Evolutionary conservation across 345 rosid species (phyloP), one percentile per base, ranked within the genome.

Genomic region (Physaria fendleri): DNA sequence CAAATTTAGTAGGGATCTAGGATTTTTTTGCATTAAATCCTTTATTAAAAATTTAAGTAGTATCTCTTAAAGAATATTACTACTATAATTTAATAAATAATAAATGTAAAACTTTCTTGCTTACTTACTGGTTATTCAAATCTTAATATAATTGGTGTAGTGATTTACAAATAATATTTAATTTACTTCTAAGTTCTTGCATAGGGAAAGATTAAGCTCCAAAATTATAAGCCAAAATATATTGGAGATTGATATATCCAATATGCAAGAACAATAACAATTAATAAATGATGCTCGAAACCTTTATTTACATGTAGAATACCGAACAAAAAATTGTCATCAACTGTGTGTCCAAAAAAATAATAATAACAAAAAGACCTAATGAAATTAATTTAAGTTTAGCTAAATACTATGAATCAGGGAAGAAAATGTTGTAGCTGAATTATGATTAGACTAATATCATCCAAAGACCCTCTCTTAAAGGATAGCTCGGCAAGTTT

Each of bases 401-500:
- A 49, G 16, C 29, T 66, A 49, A 50, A 48, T 11, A 21, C 54
- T 8, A 39, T 22, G 32, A 49, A 56, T 15, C 48, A 67, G 68
- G 70, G 54, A 30, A 68, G 15, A 53, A 68, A 80, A 21, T 41
- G 71, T 50, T 56, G 71, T 65, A 88, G 37, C 44, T 77, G 87
- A 57, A 92, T 55, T 45, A 92, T 56, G 81, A 85, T 82, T 76
- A 86, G 82, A 25, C 90, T 88, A 14, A 78, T 76, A 50, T 92
- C 98, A 71, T 88, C 98, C 2, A 35, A 50, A 4, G 84, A 84
- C 29, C 98, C 95, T 72, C 93, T 81, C 20, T 86, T 78, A 4
- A 69, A 71, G 25, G 98, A 77, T 59, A 92, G 77, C 42, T 88
- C 93, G 11, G 67, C 85, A 48, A 92, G 90, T 72, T 81, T 85